phyloP scores from a whole-genome alignment of 768 basidiomycete species.

The Nidularia pulvinata region DNA sequence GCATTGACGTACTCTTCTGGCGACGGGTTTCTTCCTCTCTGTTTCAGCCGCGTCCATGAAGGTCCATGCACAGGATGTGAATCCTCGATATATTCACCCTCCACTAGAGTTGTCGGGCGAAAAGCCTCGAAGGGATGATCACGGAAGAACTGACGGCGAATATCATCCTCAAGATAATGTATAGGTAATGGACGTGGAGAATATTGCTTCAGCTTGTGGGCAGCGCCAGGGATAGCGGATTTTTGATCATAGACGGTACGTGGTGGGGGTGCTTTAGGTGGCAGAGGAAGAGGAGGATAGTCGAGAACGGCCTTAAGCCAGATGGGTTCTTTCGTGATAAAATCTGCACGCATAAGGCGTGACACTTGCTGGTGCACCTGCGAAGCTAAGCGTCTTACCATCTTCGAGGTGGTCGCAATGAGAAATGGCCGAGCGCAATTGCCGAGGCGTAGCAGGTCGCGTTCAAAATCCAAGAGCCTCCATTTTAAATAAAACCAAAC shows the following conservation, averaged over 20 bases:
- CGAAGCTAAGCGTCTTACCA: constrained; percentile 81
- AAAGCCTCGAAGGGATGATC: constrained; percentile 98
- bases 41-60: constrained; percentile 78
- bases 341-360: constrained; percentile 70
- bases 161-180: constrained; percentile 79
- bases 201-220: constrained; percentile 30
- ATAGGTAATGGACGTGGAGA: constrained; percentile 57
- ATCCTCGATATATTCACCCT: constrained; percentile 57
- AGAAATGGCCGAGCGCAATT: neutral
- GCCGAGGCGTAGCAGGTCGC: neutral
- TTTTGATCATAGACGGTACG: constrained; percentile 56
- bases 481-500: too few species aligned
- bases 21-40: constrained; percentile 80
- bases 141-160: constrained; percentile 89
- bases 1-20: constrained; percentile 81
- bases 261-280: constrained; percentile 66
- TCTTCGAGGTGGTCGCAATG: constrained; percentile 17
- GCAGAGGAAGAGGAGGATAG: constrained; percentile 87
- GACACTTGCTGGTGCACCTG: constrained; percentile 91
- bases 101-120: constrained; percentile 75
- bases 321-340: constrained; percentile 63
- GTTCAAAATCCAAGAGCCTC: neutral
- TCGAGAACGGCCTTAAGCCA: constrained; percentile 89
- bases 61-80: constrained; percentile 56
- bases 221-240: constrained; percentile 11